Base-by-base conservation (phyloP, 306 rosid genomes). In the Gillenia trifoliata region DNA sequence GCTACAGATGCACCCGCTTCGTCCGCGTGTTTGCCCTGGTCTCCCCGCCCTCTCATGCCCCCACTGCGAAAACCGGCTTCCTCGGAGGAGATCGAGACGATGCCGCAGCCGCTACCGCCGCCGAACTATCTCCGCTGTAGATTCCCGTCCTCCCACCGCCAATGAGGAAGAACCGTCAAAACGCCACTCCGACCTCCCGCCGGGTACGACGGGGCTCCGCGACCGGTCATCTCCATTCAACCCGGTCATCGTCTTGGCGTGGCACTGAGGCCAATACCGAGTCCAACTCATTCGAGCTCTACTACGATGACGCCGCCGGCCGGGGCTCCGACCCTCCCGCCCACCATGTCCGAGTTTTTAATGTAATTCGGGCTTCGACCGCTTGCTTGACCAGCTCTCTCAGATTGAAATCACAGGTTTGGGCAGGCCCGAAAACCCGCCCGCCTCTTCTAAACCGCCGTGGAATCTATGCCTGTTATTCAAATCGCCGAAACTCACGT, bases 391-490 rank as follows among this genome's bases (percentile, higher is more conserved):
- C 54, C 98, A 94, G 87, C 85, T 94, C 38, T 54, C 97, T 13
- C 98, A 91, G 87, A 85, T 94, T 71, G 97, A 94, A 71, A 75
- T 88, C 54, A 87, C 87, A 47, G 98, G 96, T 29, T 75, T 94
- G 38, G 97, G 96, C 6, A 83, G 90, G 28, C 78, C 88, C 64
- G 98, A 91, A 81, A 94, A 94, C 38, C 96, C 95, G 29, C 96
- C 97, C 23, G 97, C 98, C 1, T 89, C n/a, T n/a, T n/a, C 98
- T 0, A 94, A 94, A 40, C 92, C 19, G 96, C 97, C 31, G 80
- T 91, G 12, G 98, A 91, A 40, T 84, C 96, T 13, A 90, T 94
- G 89, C 98, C 98, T 19, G 83, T 85, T 30, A 30, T 94, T 31
- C 86, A 80, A 84, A 94, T 94, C 78, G 80, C 33, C 1, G 94